Base-by-base conservation (phyloP, 2,329 filamentous ascomycete genomes). In the Leptosphaerulina australis region DNA sequence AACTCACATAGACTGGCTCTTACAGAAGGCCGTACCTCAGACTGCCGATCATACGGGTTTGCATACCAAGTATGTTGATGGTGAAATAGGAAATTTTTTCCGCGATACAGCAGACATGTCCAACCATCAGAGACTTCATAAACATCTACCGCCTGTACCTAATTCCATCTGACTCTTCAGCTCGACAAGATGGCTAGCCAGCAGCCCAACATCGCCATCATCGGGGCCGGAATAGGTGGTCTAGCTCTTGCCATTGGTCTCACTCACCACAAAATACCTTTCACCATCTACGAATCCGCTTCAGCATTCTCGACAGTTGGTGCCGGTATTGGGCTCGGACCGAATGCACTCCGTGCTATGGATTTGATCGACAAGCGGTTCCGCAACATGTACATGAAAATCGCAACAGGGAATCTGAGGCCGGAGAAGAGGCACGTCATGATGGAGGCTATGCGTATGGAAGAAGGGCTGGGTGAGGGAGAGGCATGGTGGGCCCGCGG, bases 321-420 rank as follows among this genome's bases (percentile, higher is more conserved):
- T 22, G 63, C 63, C 4, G 64, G 64, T n/a, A 46, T 64, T 4
- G 61, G 58, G 1, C 52, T 77, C 4, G 75, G 72, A 0, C 74
- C 75, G 6, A 78, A 77, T 56, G 65, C 72, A 2, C 48, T 77
- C 18, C 62, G 65, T 8, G 72, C 75, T 9, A 76, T 78, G 64
- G 71, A 74, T 37, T 59, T 76, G 10, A 74, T 77, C 50, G 74
- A 77, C 48, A 41, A 62, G 14, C 56, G 62, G 8, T 73, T 77
- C 31, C 67, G 71, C 5, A 53, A 60, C 25, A 58, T 65, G 54
- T 77, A 77, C 50, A 66, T 75, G 52, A 55, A 58, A 2, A 70
- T 75, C 24, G 71, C 70, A 30, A 72, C 72, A 5, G 69, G 64
- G 10, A 77, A 78, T 45, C 65, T 72, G 45, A 67, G 53, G 20